A percentile compares a stretch with the other conserved stretches of the same genome.
Conservation (phyloP, 495 filamentous ascomycete genomes). For the Penicillium ochrochloron region DNA sequence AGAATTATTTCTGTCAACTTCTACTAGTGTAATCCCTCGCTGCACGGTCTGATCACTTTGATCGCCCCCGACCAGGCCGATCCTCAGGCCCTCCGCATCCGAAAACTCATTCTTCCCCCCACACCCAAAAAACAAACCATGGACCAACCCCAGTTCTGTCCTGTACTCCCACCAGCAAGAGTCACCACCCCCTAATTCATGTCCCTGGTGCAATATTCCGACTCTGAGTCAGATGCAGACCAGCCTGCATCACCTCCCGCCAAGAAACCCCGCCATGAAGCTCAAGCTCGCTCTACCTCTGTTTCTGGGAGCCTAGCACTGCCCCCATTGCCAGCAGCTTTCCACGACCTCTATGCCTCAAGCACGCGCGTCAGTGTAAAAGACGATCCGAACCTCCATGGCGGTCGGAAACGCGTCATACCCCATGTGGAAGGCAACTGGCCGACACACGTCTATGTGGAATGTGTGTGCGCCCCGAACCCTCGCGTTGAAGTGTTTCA, state of each 20-base stretch:
- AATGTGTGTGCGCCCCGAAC: conserved; percentile 71
- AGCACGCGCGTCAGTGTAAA: conserved; percentile 69
- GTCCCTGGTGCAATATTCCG: conserved; percentile 77
- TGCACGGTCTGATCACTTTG: neutral
- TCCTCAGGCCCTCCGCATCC: neutral
- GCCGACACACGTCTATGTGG: conserved; percentile 90
- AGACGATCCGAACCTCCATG: conserved; percentile 85
- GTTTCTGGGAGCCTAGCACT: conserved; percentile 45
- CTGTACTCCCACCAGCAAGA: neutral
- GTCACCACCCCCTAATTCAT: conserved; percentile 34
- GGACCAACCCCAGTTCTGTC: neutral
- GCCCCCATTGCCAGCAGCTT: conserved; percentile 80
- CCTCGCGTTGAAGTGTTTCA: conserved; percentile 5
- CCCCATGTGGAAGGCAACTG: conserved; percentile 90
- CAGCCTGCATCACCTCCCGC: conserved; percentile 29
- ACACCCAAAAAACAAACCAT: conserved; percentile 3
- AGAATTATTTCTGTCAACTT: neutral
- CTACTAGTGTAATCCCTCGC: neutral
- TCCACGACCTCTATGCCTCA: conserved; percentile 89
- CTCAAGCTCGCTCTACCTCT: neutral
- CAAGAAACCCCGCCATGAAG: conserved; percentile 32
- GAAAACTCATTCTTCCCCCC: conserved; percentile 3
- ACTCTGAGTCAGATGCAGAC: conserved; percentile 63
- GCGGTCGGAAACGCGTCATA: conserved; percentile 76
- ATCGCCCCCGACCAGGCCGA: neutral